Conservation (phyloP, 768 basidiomycete species). For the Fibroporia radiculosa region DNA sequence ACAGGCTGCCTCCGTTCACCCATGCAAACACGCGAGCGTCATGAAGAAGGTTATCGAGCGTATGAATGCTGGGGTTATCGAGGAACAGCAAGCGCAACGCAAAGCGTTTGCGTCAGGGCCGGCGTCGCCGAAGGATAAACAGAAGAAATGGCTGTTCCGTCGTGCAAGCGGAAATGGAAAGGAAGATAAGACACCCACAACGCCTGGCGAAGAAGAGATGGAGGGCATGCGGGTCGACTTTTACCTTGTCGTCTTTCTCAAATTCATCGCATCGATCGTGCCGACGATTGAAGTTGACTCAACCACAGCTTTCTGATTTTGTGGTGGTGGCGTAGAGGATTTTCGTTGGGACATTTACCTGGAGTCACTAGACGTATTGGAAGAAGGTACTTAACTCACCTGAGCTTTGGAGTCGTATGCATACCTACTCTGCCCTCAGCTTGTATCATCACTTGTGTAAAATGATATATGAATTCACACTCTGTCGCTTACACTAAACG, state of each 20-base stretch:
- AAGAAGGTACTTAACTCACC: slow-evolving; percentile 15
- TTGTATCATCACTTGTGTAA: slow-evolving; percentile 18
- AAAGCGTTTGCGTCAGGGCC: slow-evolving; percentile 31
- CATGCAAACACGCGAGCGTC: slow-evolving; percentile 96
- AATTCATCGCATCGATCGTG: slow-evolving; percentile 97
- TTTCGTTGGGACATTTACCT: slow-evolving; percentile 1
- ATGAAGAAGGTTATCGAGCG: slow-evolving; percentile 99
- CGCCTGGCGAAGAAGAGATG: slow-evolving; percentile 53
- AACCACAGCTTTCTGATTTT: slow-evolving; percentile 45
- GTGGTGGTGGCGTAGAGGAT: background rate
- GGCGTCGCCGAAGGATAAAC: slow-evolving; percentile 37
- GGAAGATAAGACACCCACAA: slow-evolving; percentile 35
- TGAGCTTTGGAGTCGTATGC: slow-evolving; percentile 10
- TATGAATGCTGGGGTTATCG: slow-evolving; percentile 87
- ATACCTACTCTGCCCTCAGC: slow-evolving; percentile 10
- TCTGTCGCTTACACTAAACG: no score
- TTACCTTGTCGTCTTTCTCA: slow-evolving; percentile 96
- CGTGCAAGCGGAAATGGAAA: slow-evolving; percentile 54
- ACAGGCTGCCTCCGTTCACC: slow-evolving; percentile 90
- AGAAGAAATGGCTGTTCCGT: slow-evolving; percentile 84
- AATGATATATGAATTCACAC: no score
- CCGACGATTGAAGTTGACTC: slow-evolving; percentile 99
- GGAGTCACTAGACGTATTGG: background rate
- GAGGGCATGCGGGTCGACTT: slow-evolving; percentile 97
- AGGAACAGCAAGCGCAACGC: slow-evolving; percentile 69